Evolutionary conservation across 495 filamentous ascomycete genomes (phyloP).

Genomic region (Xanthoparmelia taractica): DNA sequence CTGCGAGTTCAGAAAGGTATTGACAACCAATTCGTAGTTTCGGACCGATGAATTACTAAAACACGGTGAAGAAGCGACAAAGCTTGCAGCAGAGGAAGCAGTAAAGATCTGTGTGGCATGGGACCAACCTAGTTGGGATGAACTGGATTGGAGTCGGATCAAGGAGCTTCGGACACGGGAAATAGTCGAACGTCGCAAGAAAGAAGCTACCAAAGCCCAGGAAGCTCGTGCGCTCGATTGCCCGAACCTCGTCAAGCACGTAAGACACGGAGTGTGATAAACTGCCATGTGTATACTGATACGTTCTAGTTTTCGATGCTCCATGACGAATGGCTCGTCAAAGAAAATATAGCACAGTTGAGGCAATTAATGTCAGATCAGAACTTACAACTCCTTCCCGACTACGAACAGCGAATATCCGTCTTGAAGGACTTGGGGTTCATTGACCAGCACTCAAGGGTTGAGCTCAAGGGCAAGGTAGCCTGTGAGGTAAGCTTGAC

Average conservation of each 20-base stretch:
- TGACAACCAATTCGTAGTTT: conserved; percentile 25
- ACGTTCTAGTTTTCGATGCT: conserved; percentile 68
- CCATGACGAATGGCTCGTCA: conserved; percentile 89
- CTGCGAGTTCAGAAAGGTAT: conserved; percentile 42
- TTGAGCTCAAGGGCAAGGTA: conserved; percentile 94
- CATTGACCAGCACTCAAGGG: conserved; percentile 72
- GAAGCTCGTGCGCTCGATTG: conserved; percentile 56
- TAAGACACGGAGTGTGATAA: conserved; percentile 35
- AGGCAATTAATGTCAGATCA: conserved; percentile 88
- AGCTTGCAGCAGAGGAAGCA: conserved; percentile 54
- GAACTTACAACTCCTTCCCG: conserved; percentile 92
- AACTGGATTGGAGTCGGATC: conserved; percentile 72
- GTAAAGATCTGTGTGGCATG: conserved; percentile 57
- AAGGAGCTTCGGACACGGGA: conserved; percentile 71
- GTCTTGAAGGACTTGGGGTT: conserved; percentile 87
- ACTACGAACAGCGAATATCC: conserved; percentile 90
- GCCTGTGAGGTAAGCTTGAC: conserved; percentile 65
- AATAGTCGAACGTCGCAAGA: conserved; percentile 57
- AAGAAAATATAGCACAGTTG: conserved; percentile 79
- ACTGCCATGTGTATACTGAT: conserved; percentile 22
- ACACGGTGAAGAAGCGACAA: conserved; percentile 30
- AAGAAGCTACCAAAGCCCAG: conserved; percentile 51
- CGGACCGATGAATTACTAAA: conserved; percentile 28
- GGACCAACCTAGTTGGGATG: conserved; percentile 68
- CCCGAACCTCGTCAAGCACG: conserved; percentile 74